Conservation (phyloP, 2,329 filamentous ascomycete genomes). For the Colletotrichum truncatum region DNA sequence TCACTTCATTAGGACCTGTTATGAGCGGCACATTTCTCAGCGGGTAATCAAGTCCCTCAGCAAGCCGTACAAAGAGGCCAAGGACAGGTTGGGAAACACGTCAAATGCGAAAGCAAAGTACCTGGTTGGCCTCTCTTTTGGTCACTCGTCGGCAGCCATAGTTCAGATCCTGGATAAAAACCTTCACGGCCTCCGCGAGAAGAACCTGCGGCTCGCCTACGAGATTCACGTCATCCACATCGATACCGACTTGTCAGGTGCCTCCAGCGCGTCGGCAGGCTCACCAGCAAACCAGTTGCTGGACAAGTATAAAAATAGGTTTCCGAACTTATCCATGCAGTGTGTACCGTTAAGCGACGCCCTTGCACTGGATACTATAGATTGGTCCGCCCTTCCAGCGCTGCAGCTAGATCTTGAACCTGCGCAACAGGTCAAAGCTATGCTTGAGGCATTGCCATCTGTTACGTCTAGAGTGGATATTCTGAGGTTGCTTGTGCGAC, state of each 20-base stretch:
- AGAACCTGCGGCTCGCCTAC: slow-evolving; percentile 73
- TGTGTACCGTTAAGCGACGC: slow-evolving; percentile 71
- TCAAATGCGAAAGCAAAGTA: slow-evolving; percentile 56
- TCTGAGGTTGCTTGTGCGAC: slow-evolving; percentile 73
- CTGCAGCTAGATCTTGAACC: slow-evolving; percentile 34
- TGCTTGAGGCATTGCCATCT: slow-evolving; percentile 72
- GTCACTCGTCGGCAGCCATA: slow-evolving; percentile 81
- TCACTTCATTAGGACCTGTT: slow-evolving; percentile 66
- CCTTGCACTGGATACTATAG: slow-evolving; percentile 59
- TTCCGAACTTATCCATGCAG: slow-evolving; percentile 73
- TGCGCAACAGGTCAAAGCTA: slow-evolving; percentile 57
- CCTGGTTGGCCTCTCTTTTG: slow-evolving; percentile 84
- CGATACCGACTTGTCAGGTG: slow-evolving; percentile 49
- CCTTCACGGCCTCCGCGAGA: slow-evolving; percentile 70
- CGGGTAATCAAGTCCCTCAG: slow-evolving; percentile 81
- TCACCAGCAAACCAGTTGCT: slow-evolving; percentile 55
- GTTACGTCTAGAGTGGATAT: slow-evolving; percentile 82
- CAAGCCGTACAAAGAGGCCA: slow-evolving; percentile 57
- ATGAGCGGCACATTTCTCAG: slow-evolving; percentile 77
- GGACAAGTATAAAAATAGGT: slow-evolving; percentile 64
- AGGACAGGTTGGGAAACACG: slow-evolving; percentile 31
- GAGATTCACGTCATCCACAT: slow-evolving; percentile 70
- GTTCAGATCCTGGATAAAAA: slow-evolving; percentile 80
- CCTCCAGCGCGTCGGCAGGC: slow-evolving; percentile 18
- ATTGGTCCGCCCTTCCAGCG: slow-evolving; percentile 60